Evolutionary conservation across 1,284 basidiomycete species (phyloP), one percentile per base, ranked within the genome.

Genomic region (Melampsora medusae): DNA sequence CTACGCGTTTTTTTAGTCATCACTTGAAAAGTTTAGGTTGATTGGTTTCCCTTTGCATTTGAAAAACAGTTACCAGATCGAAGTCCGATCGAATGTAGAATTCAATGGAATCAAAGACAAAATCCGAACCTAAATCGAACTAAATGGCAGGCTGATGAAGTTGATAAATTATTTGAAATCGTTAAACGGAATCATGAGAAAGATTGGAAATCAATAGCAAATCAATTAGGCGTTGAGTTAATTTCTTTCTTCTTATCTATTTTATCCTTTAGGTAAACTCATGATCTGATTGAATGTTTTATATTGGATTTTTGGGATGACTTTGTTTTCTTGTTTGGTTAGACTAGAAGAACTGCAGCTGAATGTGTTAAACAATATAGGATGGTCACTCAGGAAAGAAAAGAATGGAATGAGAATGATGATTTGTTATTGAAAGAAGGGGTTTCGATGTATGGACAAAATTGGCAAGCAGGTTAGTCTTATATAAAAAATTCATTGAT

Each of bases 21-120:
- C 6, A 5, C n/a, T n/a, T 7, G 6, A n/a, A n/a, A n/a, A n/a
- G n/a, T n/a, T 46, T 59, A 28, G 25, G 1, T 60, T 33, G 16
- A 42, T 33, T 59, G 7, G 38, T 19, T 17, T 69, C 31, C n/a
- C n/a, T n/a, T n/a, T n/a, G n/a, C n/a, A n/a, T n/a, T n/a, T 42
- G 59, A 35, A 5, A 35, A 22, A 38, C n/a, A 79, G 78, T 65
- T 80, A n/a, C 56, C 72, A 9, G 74, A 78, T 46, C 75, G 79
- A 22, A 70, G 77, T 1, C n/a, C 79, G 2, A 35, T 72, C 42
- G 78, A 77, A 16, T 80, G 79, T 59, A 76, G 69, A 28, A 77
- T 80, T 28, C 80, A 80, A 42, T 80, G 79, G 78, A 48, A 72
- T 6, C 78, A 79, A 56, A 71, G 74, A 35, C 78, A 80, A 31